phyloP scores from a whole-genome alignment of 2,329 filamentous ascomycete species.

The Talaromyces sp. region DNA sequence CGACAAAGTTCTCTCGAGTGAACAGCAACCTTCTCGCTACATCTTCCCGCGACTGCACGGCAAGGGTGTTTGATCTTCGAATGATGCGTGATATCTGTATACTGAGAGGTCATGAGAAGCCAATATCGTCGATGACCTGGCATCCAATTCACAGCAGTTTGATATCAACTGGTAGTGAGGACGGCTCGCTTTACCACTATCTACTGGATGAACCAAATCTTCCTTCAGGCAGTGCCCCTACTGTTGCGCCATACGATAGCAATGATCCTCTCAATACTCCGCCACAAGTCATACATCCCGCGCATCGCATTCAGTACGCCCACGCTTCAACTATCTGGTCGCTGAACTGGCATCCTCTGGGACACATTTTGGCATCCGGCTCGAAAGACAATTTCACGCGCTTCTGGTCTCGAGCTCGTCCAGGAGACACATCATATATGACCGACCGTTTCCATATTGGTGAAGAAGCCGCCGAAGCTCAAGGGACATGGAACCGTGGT shows the following conservation, averaged over 20 bases:
- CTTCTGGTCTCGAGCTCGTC: conserved; percentile 90
- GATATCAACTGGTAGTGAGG: conserved; percentile 83
- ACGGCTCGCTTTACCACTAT: conserved; percentile 89
- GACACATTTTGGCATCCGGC: conserved; percentile 90
- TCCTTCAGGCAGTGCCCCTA: conserved; percentile 67
- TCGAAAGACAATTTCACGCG: conserved; percentile 95
- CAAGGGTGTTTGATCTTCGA: conserved; percentile 87
- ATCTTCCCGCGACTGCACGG: conserved; percentile 87
- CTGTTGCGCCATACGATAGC: conserved; percentile 79
- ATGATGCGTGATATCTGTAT: conserved; percentile 98
- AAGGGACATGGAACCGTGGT: conserved; percentile 88
- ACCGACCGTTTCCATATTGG: conserved; percentile 95
- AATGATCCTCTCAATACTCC: conserved; percentile 75
- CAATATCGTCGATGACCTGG: conserved; percentile 88
- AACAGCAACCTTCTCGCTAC: conserved; percentile 84
- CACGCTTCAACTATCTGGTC: conserved; percentile 98
- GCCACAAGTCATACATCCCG: conserved; percentile 86
- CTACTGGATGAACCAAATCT: conserved; percentile 92
- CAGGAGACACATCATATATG: conserved; percentile 78
- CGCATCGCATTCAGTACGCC: conserved; percentile 79
- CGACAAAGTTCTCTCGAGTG: conserved; percentile 83
- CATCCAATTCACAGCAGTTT: conserved; percentile 89
- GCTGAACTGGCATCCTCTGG: conserved; percentile 94
- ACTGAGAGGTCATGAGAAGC: conserved; percentile 91
- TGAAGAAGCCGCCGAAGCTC: conserved; percentile 85